Conservation (phyloP, 2,329 filamentous ascomycete species). For the Periglandula ipomoeae region DNA sequence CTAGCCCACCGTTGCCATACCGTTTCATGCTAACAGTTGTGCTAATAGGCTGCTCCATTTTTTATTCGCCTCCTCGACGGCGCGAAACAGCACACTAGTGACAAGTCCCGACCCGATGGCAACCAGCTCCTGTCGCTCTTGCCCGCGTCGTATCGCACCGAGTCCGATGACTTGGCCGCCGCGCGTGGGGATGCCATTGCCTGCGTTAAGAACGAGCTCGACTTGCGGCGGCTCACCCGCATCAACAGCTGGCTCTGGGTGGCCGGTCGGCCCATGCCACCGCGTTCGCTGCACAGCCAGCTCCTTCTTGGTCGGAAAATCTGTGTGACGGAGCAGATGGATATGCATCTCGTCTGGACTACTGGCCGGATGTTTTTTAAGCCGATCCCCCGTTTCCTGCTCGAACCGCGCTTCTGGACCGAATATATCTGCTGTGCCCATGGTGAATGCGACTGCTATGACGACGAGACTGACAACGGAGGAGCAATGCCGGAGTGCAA, state of each 20-base stretch:
- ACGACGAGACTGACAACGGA: neutral
- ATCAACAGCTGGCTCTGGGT: conserved; percentile 17
- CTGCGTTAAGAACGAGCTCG: conserved; percentile 9
- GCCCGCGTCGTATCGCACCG: conserved; percentile 30
- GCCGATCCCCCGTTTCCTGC: conserved; percentile 25
- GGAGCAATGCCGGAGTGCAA: neutral
- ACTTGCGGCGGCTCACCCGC: conserved; percentile 7
- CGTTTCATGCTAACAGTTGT: neutral
- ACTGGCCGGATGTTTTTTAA: conserved; percentile 22
- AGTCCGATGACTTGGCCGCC: conserved; percentile 8
- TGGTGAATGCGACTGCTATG: neutral
- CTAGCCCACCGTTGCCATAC: neutral
- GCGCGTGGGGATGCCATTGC: conserved; percentile 1
- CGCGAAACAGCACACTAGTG: neutral
- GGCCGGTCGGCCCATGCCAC: conserved; percentile 16
- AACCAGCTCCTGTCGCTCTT: conserved; percentile 6
- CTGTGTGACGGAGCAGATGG: conserved; percentile 20
- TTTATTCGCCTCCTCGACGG: neutral
- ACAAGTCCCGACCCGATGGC: neutral
- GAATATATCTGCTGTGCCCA: conserved; percentile 1
- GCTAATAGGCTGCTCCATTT: neutral
- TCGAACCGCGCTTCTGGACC: conserved; percentile 14
- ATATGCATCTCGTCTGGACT: conserved; percentile 22
- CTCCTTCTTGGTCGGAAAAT: conserved; percentile 16
- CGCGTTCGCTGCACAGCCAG: conserved; percentile 18